Evolutionary conservation across 805 yeast genomes (phyloP).

Genomic region (Jamesozyma piceae): DNA sequence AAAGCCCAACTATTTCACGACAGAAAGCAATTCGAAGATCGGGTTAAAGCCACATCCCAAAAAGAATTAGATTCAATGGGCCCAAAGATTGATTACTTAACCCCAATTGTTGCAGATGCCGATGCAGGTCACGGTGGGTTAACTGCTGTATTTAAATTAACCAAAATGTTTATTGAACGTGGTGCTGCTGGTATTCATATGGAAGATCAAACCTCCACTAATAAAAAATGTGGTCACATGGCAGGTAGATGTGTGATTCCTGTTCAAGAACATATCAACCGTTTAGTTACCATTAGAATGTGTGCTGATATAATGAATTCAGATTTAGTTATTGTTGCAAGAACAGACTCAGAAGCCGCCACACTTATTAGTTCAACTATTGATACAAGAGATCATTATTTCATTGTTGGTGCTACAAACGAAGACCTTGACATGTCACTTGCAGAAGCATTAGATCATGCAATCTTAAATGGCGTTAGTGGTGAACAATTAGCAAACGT

Average conservation of each 20-base stretch:
- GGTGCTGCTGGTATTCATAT: slow-evolving; percentile 99
- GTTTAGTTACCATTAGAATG: slow-evolving; percentile 88
- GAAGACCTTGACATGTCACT: slow-evolving; percentile 55
- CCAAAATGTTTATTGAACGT: slow-evolving; percentile 91
- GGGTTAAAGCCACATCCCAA: slow-evolving; percentile 47
- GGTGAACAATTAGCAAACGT: slow-evolving; percentile 63
- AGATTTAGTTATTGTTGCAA: slow-evolving; percentile 78
- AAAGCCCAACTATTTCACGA: slow-evolving; percentile 96
- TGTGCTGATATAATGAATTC: slow-evolving; percentile 90
- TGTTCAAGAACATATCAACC: slow-evolving; percentile 92
- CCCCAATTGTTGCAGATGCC: slow-evolving; percentile 95
- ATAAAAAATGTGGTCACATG: slow-evolving; percentile 98
- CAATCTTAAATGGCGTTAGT: slow-evolving; percentile 63
- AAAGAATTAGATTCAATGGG: slow-evolving; percentile 58
- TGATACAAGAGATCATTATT: slow-evolving; percentile 90
- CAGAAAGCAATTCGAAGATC: slow-evolving; percentile 86
- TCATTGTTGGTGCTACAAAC: slow-evolving; percentile 84
- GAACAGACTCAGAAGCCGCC: slow-evolving; percentile 97
- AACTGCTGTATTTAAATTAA: slow-evolving; percentile 89
- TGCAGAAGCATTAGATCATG: slow-evolving; percentile 68
- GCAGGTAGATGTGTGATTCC: slow-evolving; percentile 97
- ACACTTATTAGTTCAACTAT: slow-evolving; percentile 89
- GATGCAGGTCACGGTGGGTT: slow-evolving; percentile 99
- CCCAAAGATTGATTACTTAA: slow-evolving; percentile 73
- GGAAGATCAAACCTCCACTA: slow-evolving; percentile 98